Base-by-base conservation (phyloP, 2,329 filamentous ascomycete genomes). In the Calonectria crousiana region DNA sequence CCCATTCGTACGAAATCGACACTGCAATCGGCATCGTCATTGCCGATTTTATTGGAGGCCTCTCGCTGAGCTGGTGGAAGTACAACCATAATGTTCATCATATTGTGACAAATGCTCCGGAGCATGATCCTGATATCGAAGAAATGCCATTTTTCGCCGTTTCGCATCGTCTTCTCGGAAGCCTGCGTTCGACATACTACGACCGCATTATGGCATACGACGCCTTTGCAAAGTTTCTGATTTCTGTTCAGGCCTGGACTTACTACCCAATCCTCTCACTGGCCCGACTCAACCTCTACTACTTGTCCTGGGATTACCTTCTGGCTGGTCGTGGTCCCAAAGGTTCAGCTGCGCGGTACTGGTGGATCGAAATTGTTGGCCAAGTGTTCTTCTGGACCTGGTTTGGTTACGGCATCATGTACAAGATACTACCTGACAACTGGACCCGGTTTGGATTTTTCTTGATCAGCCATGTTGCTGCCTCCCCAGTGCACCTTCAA, bases 51-150 rank as follows among this genome's bases (percentile, higher is more conserved):
- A 86, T 97, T n/a, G 97, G 97, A 44, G 97, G 97, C 0, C 86
- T 99, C 36, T 98, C 95, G 32, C 86, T 98, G 67, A 95, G 96
- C 52, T 98, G 97, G 97, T 99, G 96, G 96, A 98, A 98, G 86
- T 90, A 92, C 75, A 98, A 93, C 83, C 96, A 98, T 85, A 98
- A 98, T 81, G 95, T 98, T 8, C 96, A 98, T 83, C 96, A 98
- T 82, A 95, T 98, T 78, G 94, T 98, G 68, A 98, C 97, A n/a
- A 98, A 98, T 83, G 94, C 94, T 51, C 95, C 96, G 16, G 96
- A 98, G 84, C 96, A 98, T 83, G 96, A 98, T 83, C 96, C 96
- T 0, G 96, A 98, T 83, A 98, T 98, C 79, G 92, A 96, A 83
- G 94, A 98, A 83, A 91, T 98, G 84, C 95, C 96, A 4, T 93